Evolutionary conservation across 805 yeast genomes (phyloP).

Genomic region (Candida tallmaniae): DNA sequence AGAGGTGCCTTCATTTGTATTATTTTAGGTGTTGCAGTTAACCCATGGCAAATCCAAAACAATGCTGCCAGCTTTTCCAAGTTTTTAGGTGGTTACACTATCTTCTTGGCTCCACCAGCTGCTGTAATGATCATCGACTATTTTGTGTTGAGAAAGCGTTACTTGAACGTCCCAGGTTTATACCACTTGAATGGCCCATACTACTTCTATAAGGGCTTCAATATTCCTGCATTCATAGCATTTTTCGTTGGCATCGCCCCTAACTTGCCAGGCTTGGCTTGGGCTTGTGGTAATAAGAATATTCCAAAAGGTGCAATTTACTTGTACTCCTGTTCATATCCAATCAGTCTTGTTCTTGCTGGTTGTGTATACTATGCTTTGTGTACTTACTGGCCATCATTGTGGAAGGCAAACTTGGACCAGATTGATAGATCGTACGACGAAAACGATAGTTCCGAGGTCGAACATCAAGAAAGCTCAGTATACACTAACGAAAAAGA

Average conservation of each 20-base stretch:
- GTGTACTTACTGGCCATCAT: conserved; percentile 3
- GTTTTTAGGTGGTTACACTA: conserved; percentile 13
- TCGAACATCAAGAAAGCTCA: no score
- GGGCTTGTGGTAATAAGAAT: conserved; percentile 7
- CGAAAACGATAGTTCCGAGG: no score
- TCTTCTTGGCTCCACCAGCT: conserved; percentile 9
- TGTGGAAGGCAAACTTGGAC: conserved; percentile 7
- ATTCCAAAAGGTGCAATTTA: conserved; percentile 8
- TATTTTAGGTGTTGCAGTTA: conserved; percentile 2
- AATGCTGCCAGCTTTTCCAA: conserved; percentile 9
- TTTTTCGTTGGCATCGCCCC: conserved; percentile 16
- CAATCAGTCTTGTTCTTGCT: conserved; percentile 6
- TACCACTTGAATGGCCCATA: conserved; percentile 5
- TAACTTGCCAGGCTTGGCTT: conserved; percentile 9
- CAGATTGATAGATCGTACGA: background rate
- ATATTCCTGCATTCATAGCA: conserved; percentile 9
- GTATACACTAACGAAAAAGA: no score
- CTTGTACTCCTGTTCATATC: conserved; percentile 9
- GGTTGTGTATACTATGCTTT: conserved; percentile 6
- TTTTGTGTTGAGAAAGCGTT: conserved; percentile 3
- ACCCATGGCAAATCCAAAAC: conserved; percentile 13
- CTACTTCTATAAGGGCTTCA: conserved; percentile 6
- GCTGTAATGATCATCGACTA: conserved; percentile 7
- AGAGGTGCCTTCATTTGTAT: conserved; percentile 63
- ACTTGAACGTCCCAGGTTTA: conserved; percentile 3